Evolutionary conservation across 805 yeast genomes (phyloP).

Genomic region (Cyberlindnera bimundalis): DNA sequence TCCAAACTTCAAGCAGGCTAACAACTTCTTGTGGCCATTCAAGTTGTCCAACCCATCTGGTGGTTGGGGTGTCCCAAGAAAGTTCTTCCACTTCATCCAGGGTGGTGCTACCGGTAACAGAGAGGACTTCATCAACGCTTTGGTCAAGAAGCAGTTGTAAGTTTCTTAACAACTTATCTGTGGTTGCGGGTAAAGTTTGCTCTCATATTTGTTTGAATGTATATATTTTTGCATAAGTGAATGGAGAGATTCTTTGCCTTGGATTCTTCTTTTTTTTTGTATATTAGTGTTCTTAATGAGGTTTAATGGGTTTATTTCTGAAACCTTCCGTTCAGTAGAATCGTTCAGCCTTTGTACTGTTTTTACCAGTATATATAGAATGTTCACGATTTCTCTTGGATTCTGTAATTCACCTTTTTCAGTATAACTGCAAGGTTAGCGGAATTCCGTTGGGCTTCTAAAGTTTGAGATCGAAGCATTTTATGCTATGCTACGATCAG

Average conservation of each 20-base stretch:
- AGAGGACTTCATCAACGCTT: constrained; percentile 91
- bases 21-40: constrained; percentile 99
- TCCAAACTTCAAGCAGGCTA: constrained; percentile 97
- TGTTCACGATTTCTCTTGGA: no score
- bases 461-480: no score
- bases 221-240: constrained; percentile 9
- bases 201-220: constrained; percentile 3
- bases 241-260: constrained; percentile 14
- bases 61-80: constrained; percentile 96
- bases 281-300: constrained; percentile 3
- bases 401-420: no score
- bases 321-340: not conserved
- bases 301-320: constrained; percentile 3
- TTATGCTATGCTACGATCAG: no score
- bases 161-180: constrained; percentile 11
- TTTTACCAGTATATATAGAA: no score
- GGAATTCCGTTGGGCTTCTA: no score
- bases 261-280: constrained; percentile 4
- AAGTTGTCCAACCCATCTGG: constrained; percentile 94
- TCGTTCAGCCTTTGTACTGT: not conserved
- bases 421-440: no score
- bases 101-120: constrained; percentile 99
- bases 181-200: constrained; percentile 6
- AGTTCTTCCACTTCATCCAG: constrained; percentile 95
- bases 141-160: constrained; percentile 55